Evolutionary conservation across 345 rosid genomes (phyloP).

Genomic region (Turritis glabra): DNA sequence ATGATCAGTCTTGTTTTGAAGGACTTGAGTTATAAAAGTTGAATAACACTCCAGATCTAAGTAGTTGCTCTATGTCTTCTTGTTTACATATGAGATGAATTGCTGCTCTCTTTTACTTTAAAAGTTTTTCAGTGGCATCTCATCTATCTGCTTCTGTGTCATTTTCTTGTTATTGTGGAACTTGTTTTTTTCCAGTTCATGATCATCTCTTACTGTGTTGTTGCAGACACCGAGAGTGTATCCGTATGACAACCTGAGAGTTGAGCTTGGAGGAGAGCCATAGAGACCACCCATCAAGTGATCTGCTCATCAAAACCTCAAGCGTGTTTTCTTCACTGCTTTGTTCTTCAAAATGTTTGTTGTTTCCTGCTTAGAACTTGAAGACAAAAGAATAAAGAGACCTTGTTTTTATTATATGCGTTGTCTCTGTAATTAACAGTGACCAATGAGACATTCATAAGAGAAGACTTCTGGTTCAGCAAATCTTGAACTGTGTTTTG

Average conservation of each 20-base stretch:
- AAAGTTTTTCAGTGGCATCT: background rate
- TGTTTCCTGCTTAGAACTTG: conserved; percentile 16
- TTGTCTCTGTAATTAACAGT: conserved; percentile 32
- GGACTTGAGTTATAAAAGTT: background rate
- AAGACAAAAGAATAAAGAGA: conserved; percentile 28
- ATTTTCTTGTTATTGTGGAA: background rate
- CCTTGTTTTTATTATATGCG: background rate
- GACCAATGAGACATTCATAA: conserved; percentile 24
- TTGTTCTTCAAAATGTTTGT: conserved; percentile 21
- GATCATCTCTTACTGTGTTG: conserved; percentile 26
- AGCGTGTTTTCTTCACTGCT: conserved; percentile 13
- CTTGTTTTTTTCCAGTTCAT: background rate
- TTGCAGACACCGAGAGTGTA: conserved; percentile 83
- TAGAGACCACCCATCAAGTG: conserved; percentile 29
- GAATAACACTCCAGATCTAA: background rate
- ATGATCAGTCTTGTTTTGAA: background rate
- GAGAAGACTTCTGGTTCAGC: conserved; percentile 25
- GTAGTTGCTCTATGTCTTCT: background rate
- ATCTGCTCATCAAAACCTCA: background rate
- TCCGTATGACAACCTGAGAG: conserved; percentile 91
- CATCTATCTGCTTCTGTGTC: background rate
- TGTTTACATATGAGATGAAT: conserved; percentile 6
- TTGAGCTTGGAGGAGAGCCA: conserved; percentile 97
- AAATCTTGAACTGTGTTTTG: conserved; percentile 4
- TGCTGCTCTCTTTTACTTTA: background rate